Base-by-base conservation (phyloP, 2,329 filamentous ascomycete genomes). In the Colletotrichum nymphaeae region DNA sequence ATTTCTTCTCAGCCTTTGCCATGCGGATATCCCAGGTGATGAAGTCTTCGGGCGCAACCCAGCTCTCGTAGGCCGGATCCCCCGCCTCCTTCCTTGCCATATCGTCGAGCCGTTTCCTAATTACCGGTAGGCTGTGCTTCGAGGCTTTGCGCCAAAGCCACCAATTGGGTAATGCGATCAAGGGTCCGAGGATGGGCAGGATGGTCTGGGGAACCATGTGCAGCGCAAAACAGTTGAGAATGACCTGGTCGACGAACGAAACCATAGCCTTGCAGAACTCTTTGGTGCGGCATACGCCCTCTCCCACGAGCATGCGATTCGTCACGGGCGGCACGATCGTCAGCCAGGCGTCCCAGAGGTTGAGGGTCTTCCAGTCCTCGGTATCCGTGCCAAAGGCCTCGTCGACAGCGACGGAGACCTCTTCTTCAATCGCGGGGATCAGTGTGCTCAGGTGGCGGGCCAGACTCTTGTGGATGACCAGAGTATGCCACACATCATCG, bases 11-110 rank as follows among this genome's bases (percentile, higher is more conserved):
- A 0, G 81, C 80, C 42, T 80, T 79, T 19, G 89, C 89, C 28
- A 86, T 83, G 19, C 86, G 84, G 69, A 91, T 88, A 58, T 84
- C 82, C 90, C 89, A 92, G 5, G 86, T 89, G 32, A 91, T 80
- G 76, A 87, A 89, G 79, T 91, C 89, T 60, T 90, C 88, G 0
- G 88, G 87, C 7, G 86, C 83, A 4, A 80, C 76, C 81, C 83
- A 86, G 32, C 79, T 74, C 28, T 85, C 82, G 67, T 83, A 84
- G 2, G 79, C 81, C 1, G 84, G 79, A 32, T 88, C 84, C 0
- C 80, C 81, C 7, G 76, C 77, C 2, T 82, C 81, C 64, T 86
- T 85, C 64, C 81, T 83, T 30, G 78, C 76, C 77, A 90, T 85
- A 63, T 87, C 82, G 12, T 81, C 76, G 9, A 90, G 80, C 1